Conservation (phyloP, 495 filamentous ascomycete genomes). For the Bryoglossum gracile region DNA sequence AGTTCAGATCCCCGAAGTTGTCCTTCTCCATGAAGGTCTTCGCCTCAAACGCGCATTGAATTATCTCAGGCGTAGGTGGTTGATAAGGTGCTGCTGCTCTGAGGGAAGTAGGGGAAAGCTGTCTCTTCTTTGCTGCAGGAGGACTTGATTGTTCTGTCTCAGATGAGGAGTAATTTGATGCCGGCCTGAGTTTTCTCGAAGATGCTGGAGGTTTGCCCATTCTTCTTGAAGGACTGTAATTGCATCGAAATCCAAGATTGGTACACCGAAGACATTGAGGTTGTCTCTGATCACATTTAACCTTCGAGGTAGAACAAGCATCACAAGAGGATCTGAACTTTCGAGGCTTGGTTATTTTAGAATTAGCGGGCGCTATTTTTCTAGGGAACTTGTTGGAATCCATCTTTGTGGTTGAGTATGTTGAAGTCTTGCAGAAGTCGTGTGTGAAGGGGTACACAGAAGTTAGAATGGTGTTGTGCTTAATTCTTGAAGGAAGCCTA, state of each 20-base stretch:
- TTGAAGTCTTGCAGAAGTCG: no score
- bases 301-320: conserved; percentile 32
- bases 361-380: no score
- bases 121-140: conserved; percentile 2
- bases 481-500: no score
- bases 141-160: not conserved
- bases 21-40: not conserved
- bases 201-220: conserved; percentile 19
- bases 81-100: not conserved
- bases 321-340: conserved; percentile 35
- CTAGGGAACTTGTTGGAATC: no score
- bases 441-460: no score
- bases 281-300: conserved; percentile 33
- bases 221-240: conserved; percentile 34
- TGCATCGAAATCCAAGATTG: conserved; percentile 31
- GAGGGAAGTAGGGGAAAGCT: conserved; percentile 5
- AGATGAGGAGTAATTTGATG: conserved; percentile 1
- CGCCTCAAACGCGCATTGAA: no score
- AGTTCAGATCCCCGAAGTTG: conserved; percentile 7
- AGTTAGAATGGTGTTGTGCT: no score
- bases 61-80: not conserved
- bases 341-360: conserved; percentile 8
- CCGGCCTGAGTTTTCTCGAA: not conserved
- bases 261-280: conserved; percentile 31
- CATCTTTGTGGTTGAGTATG: no score